Evolutionary conservation across 2,329 filamentous ascomycete species (phyloP), one percentile per base, ranked within the genome.

Genomic region (Aspergillus versicolor): DNA sequence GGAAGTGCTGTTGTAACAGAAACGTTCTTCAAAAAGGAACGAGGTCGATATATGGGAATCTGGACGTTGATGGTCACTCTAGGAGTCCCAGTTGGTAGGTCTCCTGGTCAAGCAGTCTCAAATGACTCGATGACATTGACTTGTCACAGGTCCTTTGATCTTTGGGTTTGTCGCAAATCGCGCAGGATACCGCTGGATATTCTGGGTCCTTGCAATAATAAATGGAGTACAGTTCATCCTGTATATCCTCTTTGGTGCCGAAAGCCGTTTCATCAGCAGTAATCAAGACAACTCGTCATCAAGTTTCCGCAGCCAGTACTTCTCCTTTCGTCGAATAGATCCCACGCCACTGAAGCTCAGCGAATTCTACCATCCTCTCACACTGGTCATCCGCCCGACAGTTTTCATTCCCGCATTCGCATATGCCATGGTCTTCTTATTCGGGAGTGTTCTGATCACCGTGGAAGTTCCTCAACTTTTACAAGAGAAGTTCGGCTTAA

Each of bases 391-490:
- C 7, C 76, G 78, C 52, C 74, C 78, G 0, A 80, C 75, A 41
- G 77, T 85, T 32, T 60, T 81, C 44, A 75, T 86, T 19, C 82
- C 84, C 0, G 76, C 83, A 0, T 70, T 75, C 9, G 77, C 81
- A 3, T 86, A 87, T 66, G 70, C 82, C 5, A 83, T 87, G 76
- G 72, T 84, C 21, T 87, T 87, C 68, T 71, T 81, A 2, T 85
- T 82, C 65, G 77, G 72, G 41, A 80, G 74, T 57, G 79, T 86
- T 38, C 72, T 86, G 61, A 70, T 81, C 47, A 83, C 82, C 0
- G 80, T 87, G 22, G 84, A 87, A 65, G 81, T 87, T 11, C 84
- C 84, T 1, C 80, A 85, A 56, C 73, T 87, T 4, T 82, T 85
- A 63, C 75, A 78, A 6, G 70, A 77, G 44, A 82, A 82, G 60